Evolutionary conservation across 75 land plant species (phyloP), one percentile per base, ranked within the genome.

Genomic region (Cunninghamia lanceolata): DNA sequence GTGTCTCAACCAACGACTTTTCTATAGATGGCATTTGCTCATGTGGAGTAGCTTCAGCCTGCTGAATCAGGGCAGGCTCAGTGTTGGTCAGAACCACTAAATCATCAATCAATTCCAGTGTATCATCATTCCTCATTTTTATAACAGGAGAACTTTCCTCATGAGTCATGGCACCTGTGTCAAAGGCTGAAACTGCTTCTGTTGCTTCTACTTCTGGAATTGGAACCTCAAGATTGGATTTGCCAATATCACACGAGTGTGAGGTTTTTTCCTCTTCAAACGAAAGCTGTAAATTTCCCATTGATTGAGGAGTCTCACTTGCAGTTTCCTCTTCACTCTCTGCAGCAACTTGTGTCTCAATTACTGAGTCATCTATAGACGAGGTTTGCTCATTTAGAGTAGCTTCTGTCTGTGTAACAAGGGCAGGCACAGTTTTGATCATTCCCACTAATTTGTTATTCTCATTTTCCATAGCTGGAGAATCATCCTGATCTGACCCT

Each of bases 181-280:
- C 32, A 30, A 70, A 70, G 34, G 73, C 6, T 7, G 34, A 28
- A 2, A 70, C 34, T 70, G 73, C 73, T 50, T 50, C 52, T 50
- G 52, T 50, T 2, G 52, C n/a, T 66, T 66, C n/a, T 21, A 28
- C n/a, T 70, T 70, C 73, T 7, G 73, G 28, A 21, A 9, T 28
- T 71, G 34, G 75, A 71, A 71, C 75, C 34, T 32, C 28, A 71
- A 71, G 36, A 71, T 71, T 71, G 75, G 75, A 71, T 71, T 71
- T 71, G 9, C 34, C 13, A 71, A 71, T 71, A 30, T 34, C 34
- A 71, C 9, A 71, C 34, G 36, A 71, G 75, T 25, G 32, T 70
- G 73, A 71, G 15, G 15, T 34, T 71, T 71, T 25, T 71, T 71
- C 13, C 36, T 71, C 75, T 71, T 71, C 15, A 34, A 71, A 13